These are phyloP conservation scores for Echium plantagineum DNA, from an alignment of 257 asterid species.

Conservation along the genomic window DNA sequence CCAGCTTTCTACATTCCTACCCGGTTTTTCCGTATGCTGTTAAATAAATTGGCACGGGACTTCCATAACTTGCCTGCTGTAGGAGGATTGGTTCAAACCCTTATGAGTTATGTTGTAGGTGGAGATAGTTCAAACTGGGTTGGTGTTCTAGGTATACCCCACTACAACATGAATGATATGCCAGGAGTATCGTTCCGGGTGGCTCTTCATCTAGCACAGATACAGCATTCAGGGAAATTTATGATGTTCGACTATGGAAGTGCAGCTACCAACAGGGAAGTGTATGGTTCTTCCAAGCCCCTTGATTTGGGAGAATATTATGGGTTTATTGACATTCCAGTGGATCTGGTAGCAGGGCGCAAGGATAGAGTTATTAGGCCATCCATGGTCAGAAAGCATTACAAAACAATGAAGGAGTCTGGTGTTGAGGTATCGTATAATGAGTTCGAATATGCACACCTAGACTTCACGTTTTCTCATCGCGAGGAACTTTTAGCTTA, in stretches of 20 bases:
- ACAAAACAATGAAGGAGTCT: constrained; percentile 63
- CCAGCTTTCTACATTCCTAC: constrained; percentile 97
- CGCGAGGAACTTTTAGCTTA: constrained; percentile 75
- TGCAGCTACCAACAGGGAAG: constrained; percentile 48
- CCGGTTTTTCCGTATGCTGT: constrained; percentile 79
- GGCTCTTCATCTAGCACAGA: constrained; percentile 80
- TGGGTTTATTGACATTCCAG: constrained; percentile 62
- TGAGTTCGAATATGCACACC: constrained; percentile 91
- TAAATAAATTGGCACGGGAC: constrained; percentile 87
- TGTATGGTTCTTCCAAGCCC: constrained; percentile 66
- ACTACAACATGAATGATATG: constrained; percentile 98
- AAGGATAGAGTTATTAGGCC: constrained; percentile 80
- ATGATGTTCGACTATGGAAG: constrained; percentile 81
- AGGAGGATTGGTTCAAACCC: constrained; percentile 92
- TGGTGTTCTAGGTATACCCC: constrained; percentile 80
- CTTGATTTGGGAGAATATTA: constrained; percentile 69
- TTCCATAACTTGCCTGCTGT: constrained; percentile 94
- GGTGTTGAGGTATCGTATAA: constrained; percentile 67
- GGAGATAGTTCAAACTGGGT: constrained; percentile 99
- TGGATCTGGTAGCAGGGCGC: constrained; percentile 84
- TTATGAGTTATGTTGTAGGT: constrained; percentile 81
- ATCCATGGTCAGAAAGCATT: constrained; percentile 80
- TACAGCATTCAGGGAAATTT: constrained; percentile 63
- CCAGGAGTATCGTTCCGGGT: constrained; percentile 85
- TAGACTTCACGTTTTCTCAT: constrained; percentile 94